Evolutionary conservation across 371 early-diverging fungal genomes (phyloP), one percentile per base, ranked within the genome.

Genomic region (Mucor circinelloides): DNA sequence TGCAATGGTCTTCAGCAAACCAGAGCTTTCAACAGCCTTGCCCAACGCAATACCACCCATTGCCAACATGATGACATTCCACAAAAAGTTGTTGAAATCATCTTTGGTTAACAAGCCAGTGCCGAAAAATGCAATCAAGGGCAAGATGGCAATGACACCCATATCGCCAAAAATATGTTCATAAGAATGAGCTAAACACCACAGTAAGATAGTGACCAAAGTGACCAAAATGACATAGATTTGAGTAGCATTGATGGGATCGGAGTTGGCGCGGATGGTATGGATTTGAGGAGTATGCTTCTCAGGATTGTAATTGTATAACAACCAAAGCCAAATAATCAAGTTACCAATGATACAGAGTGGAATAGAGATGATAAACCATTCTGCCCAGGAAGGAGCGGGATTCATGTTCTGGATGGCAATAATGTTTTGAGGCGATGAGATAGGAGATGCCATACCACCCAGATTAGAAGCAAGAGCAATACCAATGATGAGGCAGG

Each of bases 21-120:
- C 92, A 5, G 89, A 86, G 13, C 86, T 87, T 31, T 92, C 88
- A 17, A 93, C 93, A 0, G 92, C 90, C 64, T 90, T 90, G 54
- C 94, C 94, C 23, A 94, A 84, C 0, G 90, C 86, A 64, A 89
- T 91, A 54, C 94, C 94, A 23, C 93, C 94, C 92, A 92, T 93
- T 1, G 94, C 94, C 30, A 94, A 78, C 80, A 91, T 87, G 60
- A 93, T 90, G 13, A 94, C 93, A 64, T 84, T 87, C 89, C 87
- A 89, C 63, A 86, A 70, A 65, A 88, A 86, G 73, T 79, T 85
- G 70, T 94, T 94, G 71, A 91, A 93, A 54, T 94, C 94, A 52
- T 94, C 91, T 74, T 94, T 93, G 48, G 80, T 87, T 60, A 94
- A 73, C n/a, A 94, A 63, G 0, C 92, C 92, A 0, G 89, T 74